Evolutionary conservation across 2,329 filamentous ascomycete species (phyloP).

Genomic region (Chalaropsis thielavioides): DNA sequence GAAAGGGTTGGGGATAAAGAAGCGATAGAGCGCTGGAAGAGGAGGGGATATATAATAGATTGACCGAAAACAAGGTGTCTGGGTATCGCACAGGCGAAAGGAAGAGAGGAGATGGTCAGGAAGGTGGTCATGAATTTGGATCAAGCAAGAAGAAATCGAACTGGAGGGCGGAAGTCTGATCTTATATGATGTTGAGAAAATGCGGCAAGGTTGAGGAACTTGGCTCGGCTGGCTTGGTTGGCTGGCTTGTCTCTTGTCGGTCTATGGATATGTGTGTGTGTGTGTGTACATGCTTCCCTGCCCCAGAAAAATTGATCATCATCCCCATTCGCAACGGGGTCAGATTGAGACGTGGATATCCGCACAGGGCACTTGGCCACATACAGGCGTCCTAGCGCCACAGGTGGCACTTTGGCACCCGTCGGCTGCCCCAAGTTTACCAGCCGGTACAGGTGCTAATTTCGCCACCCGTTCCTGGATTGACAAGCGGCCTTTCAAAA

Average conservation of each 20-base stretch:
- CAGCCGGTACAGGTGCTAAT: constrained; percentile 9
- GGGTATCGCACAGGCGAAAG: background rate
- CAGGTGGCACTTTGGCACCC: constrained; percentile 15
- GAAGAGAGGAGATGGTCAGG: background rate
- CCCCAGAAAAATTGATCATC: constrained; percentile 12
- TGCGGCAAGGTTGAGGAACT: background rate
- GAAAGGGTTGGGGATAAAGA: background rate
- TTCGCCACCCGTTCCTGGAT: constrained; percentile 16
- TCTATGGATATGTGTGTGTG: background rate
- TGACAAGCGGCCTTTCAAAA: constrained; percentile 8
- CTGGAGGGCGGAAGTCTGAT: background rate
- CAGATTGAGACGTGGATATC: constrained; percentile 2
- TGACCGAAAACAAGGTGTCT: background rate
- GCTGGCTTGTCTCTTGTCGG: background rate
- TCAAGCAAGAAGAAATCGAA: background rate
- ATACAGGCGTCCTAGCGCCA: constrained; percentile 7
- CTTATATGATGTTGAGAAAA: constrained; percentile 15
- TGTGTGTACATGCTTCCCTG: background rate
- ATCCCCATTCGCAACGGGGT: constrained; percentile 8
- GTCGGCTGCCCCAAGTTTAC: background rate
- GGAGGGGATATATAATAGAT: background rate
- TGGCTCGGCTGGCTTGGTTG: background rate
- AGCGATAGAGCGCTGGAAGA: background rate
- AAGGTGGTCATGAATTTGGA: background rate
- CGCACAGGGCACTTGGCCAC: background rate